phyloP scores from a whole-genome alignment of 176 grass and related monocot species.

The Zea luxurians region DNA sequence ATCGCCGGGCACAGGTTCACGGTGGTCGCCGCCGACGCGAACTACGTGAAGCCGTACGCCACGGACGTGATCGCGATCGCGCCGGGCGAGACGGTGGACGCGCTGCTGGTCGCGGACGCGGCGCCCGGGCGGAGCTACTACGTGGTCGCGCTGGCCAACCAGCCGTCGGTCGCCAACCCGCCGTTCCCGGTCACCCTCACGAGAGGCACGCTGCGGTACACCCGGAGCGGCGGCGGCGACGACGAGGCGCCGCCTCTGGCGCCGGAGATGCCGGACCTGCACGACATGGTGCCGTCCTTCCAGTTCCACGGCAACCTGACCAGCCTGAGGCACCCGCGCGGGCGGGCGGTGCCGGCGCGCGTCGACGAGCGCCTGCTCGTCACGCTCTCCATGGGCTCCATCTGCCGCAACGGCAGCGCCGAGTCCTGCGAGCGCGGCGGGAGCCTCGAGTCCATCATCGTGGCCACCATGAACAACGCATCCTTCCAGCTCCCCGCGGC shows the following conservation, averaged over 20 bases:
- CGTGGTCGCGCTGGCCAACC: conserved; percentile 14
- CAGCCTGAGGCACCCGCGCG: neutral
- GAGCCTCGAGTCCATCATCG: neutral
- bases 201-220: neutral
- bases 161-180: neutral
- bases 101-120: conserved; percentile 30
- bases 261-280: conserved; percentile 24
- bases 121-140: neutral
- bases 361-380: neutral
- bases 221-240: too few relatives aligned
- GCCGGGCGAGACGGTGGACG: conserved; percentile 32
- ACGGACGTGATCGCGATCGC: conserved; percentile 13
- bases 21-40: conserved; percentile 21
- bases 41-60: conserved; percentile 19
- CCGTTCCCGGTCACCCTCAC: neutral
- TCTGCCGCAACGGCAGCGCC: neutral
- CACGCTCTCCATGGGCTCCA: neutral
- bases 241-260: neutral
- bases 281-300: neutral
- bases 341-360: neutral
- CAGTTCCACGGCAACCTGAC: conserved; percentile 30
- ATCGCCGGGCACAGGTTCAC: conserved; percentile 25
- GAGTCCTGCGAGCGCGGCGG: neutral
- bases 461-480: conserved; percentile 20
- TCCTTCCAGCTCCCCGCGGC: neutral